phyloP scores from a whole-genome alignment of 345 rosid genomes.

The Rhizophora mangle region DNA sequence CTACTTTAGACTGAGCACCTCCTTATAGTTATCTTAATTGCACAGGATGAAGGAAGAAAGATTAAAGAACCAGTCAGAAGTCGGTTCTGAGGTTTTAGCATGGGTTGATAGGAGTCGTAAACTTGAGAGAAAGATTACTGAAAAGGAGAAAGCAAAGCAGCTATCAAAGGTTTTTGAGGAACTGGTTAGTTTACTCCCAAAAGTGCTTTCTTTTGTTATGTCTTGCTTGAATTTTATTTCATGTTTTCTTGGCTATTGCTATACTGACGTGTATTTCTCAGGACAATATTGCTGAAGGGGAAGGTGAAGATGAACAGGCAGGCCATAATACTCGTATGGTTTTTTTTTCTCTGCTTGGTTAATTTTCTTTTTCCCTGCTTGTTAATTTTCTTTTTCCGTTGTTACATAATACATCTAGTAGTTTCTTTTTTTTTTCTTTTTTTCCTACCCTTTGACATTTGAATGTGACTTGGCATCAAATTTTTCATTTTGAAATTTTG shows the following conservation, averaged over 20 bases:
- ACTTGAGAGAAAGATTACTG: slow-evolving; percentile 64
- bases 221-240: slow-evolving; percentile 12
- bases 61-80: slow-evolving; percentile 56
- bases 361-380: neutral
- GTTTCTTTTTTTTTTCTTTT: neutral
- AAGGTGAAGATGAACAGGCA: slow-evolving; percentile 65
- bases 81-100: slow-evolving; percentile 55
- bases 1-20: neutral
- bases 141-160: slow-evolving; percentile 74
- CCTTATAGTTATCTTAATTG: neutral
- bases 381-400: too few relatives aligned
- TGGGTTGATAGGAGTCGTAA: slow-evolving; percentile 82
- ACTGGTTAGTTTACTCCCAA: slow-evolving; percentile 48
- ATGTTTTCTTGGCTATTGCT: slow-evolving; percentile 14
- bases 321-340: slow-evolving; percentile 40
- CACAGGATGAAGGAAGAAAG: slow-evolving; percentile 86
- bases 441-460: neutral
- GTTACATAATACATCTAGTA: neutral
- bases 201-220: slow-evolving; percentile 7
- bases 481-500: neutral
- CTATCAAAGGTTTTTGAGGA: slow-evolving; percentile 83
- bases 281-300: slow-evolving; percentile 75
- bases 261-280: slow-evolving; percentile 23
- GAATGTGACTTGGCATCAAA: neutral
- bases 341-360: slow-evolving; percentile 5